These are phyloP conservation scores for Aeschynomene evenia DNA, from an alignment of 306 rosid genomes.

Conservation along the genomic window DNA sequence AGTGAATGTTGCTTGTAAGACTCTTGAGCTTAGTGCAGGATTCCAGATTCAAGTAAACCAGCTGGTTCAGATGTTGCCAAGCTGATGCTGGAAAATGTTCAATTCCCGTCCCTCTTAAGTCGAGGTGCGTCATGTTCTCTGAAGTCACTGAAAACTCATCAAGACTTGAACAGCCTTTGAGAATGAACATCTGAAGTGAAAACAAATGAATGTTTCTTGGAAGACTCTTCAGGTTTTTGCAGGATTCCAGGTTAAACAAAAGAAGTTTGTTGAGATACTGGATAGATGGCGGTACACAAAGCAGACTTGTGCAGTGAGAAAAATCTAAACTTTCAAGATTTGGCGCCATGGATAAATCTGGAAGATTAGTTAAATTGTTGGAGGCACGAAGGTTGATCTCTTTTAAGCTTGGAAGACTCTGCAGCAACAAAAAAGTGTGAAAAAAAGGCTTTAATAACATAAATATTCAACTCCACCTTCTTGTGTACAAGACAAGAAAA, in stretches of 20 bases:
- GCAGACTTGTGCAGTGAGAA: not conserved
- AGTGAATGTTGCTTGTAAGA: conserved; percentile 14
- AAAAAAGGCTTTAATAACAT: not conserved
- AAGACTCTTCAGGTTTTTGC: conserved; percentile 20
- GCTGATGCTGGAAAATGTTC: not conserved
- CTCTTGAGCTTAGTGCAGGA: conserved; percentile 16
- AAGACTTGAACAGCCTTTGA: not conserved
- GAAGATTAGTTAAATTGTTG: conserved; percentile 17
- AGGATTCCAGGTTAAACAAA: conserved; percentile 4
- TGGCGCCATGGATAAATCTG: conserved; percentile 22
- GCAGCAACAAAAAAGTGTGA: conserved; percentile 3
- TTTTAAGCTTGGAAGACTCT: conserved; percentile 23
- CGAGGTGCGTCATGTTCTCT: conserved; percentile 1
- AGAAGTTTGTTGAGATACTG: conserved; percentile 7
- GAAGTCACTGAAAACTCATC: conserved; percentile 15
- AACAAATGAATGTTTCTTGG: conserved; percentile 4
- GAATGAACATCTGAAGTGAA: conserved; percentile 19
- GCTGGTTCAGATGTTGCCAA: conserved; percentile 25
- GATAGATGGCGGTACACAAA: conserved; percentile 13
- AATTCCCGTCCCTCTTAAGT: not conserved
- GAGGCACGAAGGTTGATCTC: conserved; percentile 20
- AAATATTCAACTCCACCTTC: not conserved
- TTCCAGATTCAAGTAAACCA: conserved; percentile 32
- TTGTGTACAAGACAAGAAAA: not conserved
- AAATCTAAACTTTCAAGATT: conserved; percentile 27